Conservation (phyloP, 2,329 filamentous ascomycete genomes). For the Cladosporium cucumerinum region DNA sequence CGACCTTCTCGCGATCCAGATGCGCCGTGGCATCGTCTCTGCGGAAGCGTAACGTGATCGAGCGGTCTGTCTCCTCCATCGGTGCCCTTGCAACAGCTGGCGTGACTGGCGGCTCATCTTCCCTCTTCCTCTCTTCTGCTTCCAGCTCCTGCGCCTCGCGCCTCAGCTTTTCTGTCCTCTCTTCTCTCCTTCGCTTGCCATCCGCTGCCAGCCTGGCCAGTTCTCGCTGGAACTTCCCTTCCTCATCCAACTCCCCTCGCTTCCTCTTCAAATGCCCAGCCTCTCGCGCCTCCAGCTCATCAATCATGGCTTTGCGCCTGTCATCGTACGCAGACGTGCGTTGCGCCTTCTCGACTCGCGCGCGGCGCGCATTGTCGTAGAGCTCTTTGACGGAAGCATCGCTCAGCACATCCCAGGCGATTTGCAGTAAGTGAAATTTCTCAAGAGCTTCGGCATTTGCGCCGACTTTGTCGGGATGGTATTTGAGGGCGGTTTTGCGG, state of each 20-base stretch:
- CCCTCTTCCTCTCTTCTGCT: conserved; percentile 45
- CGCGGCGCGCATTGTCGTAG: conserved; percentile 75
- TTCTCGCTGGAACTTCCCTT: conserved; percentile 58
- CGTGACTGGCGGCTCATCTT: conserved; percentile 5
- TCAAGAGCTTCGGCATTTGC: conserved; percentile 62
- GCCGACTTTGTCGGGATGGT: conserved; percentile 89
- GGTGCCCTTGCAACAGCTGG: neutral
- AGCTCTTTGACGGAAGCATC: conserved; percentile 66
- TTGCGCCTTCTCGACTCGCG: conserved; percentile 64
- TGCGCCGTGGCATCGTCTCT: conserved; percentile 14
- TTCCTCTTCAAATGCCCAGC: conserved; percentile 46
- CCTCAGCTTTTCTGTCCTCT: conserved; percentile 52
- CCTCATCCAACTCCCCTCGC: conserved; percentile 45
- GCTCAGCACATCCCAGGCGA: conserved; percentile 79
- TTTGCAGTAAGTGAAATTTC: conserved; percentile 80
- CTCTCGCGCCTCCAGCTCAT: conserved; percentile 80
- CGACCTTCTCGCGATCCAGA: conserved; percentile 49
- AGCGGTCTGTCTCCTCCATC: conserved; percentile 54
- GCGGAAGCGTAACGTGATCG: conserved; percentile 53
- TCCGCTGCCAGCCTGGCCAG: conserved; percentile 45
- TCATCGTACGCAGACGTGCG: conserved; percentile 72
- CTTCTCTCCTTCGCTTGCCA: conserved; percentile 53
- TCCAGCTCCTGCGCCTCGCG: conserved; percentile 47
- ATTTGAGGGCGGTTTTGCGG: conserved; percentile 79
- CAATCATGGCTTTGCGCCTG: conserved; percentile 71